phyloP scores from a whole-genome alignment of 208 protist genomes.

The Leishmania tropica region DNA sequence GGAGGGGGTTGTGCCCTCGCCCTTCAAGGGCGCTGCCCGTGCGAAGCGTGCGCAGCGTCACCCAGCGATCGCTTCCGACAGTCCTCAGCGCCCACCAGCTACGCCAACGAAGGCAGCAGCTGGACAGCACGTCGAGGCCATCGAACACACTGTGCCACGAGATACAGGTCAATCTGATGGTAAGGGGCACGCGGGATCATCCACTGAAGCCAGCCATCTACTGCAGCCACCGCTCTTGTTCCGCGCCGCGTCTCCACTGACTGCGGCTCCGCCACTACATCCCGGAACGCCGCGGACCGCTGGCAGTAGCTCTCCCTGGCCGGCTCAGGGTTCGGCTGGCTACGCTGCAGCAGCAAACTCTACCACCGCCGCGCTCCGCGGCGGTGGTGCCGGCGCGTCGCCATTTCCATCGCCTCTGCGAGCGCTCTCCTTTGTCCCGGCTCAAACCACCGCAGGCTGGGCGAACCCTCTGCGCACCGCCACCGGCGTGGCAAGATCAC shows the following conservation, averaged over 20 bases:
- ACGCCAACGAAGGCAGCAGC: background rate
- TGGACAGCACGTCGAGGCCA: slow-evolving; percentile 22
- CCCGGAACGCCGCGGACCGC: slow-evolving; percentile 3
- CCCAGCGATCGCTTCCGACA: background rate
- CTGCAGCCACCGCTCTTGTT: slow-evolving; percentile 6
- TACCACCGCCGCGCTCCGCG: background rate
- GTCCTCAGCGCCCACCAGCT: background rate
- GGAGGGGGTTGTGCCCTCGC: background rate
- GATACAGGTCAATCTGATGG: background rate
- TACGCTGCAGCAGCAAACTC: background rate
- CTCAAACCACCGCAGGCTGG: background rate
- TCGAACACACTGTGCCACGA: slow-evolving; percentile 22
- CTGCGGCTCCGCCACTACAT: slow-evolving; percentile 8
- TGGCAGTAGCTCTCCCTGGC: background rate
- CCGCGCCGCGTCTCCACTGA: background rate
- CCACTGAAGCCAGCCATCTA: background rate
- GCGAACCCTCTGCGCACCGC: background rate
- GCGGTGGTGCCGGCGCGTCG: background rate
- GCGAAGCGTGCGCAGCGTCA: background rate
- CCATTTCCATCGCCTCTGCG: slow-evolving; percentile 4
- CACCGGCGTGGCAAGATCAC: background rate
- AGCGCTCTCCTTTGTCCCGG: slow-evolving; percentile 1
- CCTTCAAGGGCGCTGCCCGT: background rate
- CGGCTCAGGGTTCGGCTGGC: background rate
- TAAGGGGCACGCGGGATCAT: background rate